A percentile compares a stretch with the other conserved stretches of the same genome.
These are phyloP conservation scores for Bjerkandera adusta DNA, from an alignment of 1,284 basidiomycete species.

Conservation along the genomic window DNA sequence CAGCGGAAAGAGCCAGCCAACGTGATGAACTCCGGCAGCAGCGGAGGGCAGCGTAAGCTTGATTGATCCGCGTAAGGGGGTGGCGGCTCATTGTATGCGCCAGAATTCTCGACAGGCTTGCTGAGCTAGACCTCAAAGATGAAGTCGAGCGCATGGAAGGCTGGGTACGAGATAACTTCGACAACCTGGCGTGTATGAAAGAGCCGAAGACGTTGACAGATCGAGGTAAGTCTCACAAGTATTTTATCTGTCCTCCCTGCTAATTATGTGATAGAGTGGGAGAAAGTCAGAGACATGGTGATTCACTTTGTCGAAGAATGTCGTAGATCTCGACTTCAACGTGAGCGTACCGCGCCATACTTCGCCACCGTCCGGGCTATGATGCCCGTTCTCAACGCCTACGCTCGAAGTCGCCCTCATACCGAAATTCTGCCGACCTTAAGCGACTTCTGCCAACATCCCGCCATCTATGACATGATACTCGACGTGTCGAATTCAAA, in stretches of 20 bases:
- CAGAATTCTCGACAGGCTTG: neutral
- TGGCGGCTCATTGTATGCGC: too few relatives aligned
- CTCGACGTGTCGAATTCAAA: neutral
- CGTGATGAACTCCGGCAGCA: too few relatives aligned
- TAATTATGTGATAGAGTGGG: slow-evolving; percentile 15
- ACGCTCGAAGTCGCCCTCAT: slow-evolving; percentile 8
- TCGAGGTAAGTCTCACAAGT: neutral
- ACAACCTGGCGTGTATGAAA: slow-evolving; percentile 7
- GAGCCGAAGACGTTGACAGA: slow-evolving; percentile 4
- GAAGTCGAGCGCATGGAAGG: neutral
- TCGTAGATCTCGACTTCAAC: slow-evolving; percentile 16
- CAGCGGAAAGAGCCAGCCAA: too few relatives aligned
- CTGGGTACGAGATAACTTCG: neutral
- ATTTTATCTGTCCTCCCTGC: neutral
- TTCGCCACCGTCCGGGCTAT: slow-evolving; percentile 14
- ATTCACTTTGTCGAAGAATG: slow-evolving; percentile 14
- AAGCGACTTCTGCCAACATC: slow-evolving; percentile 18
- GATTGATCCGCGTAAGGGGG: too few relatives aligned
- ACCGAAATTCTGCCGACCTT: slow-evolving; percentile 15
- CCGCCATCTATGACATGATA: slow-evolving; percentile 8
- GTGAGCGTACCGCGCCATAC: slow-evolving; percentile 14
- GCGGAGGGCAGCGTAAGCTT: too few relatives aligned
- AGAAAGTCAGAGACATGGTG: slow-evolving; percentile 20
- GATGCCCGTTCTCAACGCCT: slow-evolving; percentile 10
- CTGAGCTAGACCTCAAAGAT: neutral